Evolutionary conservation across 2,329 filamentous ascomycete species (phyloP), one percentile per base, ranked within the genome.

Genomic region (Paecilomyces sp.): DNA sequence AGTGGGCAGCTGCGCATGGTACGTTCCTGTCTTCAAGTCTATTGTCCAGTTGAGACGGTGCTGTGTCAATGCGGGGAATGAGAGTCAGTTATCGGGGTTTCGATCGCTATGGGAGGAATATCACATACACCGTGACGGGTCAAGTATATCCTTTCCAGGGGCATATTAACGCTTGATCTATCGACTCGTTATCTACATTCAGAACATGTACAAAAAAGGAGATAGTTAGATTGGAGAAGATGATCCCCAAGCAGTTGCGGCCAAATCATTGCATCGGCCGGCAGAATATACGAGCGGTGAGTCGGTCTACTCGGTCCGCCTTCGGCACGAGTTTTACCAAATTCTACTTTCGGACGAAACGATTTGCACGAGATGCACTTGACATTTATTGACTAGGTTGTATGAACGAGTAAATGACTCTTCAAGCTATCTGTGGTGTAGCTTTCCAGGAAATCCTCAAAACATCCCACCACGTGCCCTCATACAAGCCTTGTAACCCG

Each of bases 11-110:
- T 81, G 81, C 25, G 89, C 80, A 58, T 83, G 84, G 79, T 97
- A 97, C 66, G 82, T 82, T 57, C 94, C 93, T 41, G 90, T 93
- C 62, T 82, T 78, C 54, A 87, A 85, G 76, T 97, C 88, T 62
- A 97, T 90, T 52, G 85, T 85, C 91, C 92, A 97, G 73, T 89
- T 92, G 64, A 90, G 88, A 63, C 94, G 91, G 76, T 96, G 96
- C 92, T 95, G 74, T 18, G 56, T 47, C 22, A 54, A 60, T 54
- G 36, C 30, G 55, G 58, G 54, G 36, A 12, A 53, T 25, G 51
- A 12, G 13, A 25, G 28, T 53, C 22, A 53, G 51, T 53, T 53
- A 18, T 47, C 41, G 15, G 15, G 13, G 1, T 47, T 18, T 18
- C 15, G 15, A 7, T n/a, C 41, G 9, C n/a, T 47, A 50, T 28